A percentile compares a stretch with the other conserved stretches of the same genome.
Conservation (phyloP, 495 filamentous ascomycete genomes). For the Penicillium bialowiezense region DNA sequence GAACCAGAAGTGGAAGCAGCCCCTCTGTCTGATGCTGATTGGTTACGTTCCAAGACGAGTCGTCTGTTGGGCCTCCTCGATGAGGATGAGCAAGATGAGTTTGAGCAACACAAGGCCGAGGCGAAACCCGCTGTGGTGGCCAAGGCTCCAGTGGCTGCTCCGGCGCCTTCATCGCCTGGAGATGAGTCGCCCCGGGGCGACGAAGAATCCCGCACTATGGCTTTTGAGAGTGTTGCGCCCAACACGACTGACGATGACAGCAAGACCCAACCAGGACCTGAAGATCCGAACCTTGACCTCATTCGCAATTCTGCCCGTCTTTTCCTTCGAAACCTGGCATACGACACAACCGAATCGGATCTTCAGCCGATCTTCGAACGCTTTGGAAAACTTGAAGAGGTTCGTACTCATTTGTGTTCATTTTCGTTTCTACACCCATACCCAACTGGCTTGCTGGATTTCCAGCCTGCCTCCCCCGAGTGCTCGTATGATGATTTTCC, state of each 20-base stretch:
- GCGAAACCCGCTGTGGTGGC: slow-evolving; percentile 10
- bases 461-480: slow-evolving; percentile 8
- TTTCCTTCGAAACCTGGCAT: slow-evolving; percentile 87
- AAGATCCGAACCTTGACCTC: slow-evolving; percentile 40
- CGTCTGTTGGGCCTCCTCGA: slow-evolving; percentile 81
- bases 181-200: slow-evolving; percentile 1
- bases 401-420: slow-evolving; percentile 47
- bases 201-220: slow-evolving; percentile 25
- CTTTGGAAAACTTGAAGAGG: slow-evolving; percentile 81
- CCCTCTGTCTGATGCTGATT: slow-evolving; percentile 69
- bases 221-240: slow-evolving; percentile 18
- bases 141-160: not conserved
- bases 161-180: not conserved
- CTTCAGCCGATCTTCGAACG: slow-evolving; percentile 64
- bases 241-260: slow-evolving; percentile 21
- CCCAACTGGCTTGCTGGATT: slow-evolving; percentile 6
- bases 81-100: slow-evolving; percentile 52
- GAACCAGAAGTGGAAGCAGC: slow-evolving; percentile 17
- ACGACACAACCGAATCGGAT: slow-evolving; percentile 74
- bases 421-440: slow-evolving; percentile 4
- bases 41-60: slow-evolving; percentile 91
- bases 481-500: slow-evolving; percentile 83
- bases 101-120: slow-evolving; percentile 20
- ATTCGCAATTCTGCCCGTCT: slow-evolving; percentile 59
- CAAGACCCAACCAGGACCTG: slow-evolving; percentile 15